Conservation (phyloP, 1,284 basidiomycete genomes). For the Cutaneotrichosporon cyanovorans region DNA sequence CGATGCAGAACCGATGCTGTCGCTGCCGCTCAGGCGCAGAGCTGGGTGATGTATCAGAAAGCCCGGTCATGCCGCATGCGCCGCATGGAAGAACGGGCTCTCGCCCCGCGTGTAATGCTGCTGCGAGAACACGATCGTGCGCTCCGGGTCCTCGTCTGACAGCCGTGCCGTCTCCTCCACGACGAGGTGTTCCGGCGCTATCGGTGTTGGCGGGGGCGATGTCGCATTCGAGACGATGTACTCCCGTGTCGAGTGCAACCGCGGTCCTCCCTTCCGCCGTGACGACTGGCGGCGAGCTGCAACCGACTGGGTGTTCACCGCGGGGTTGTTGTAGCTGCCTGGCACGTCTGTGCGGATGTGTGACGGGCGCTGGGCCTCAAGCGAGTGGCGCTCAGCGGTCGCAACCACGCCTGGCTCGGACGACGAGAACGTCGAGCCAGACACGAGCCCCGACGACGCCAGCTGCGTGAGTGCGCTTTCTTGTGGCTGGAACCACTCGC, state of each 20-base stretch:
- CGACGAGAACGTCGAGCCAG: neutral
- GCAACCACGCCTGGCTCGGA: slow-evolving; percentile 32
- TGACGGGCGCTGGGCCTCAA: slow-evolving; percentile 32
- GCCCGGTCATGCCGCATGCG: too few species aligned
- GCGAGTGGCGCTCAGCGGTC: slow-evolving; percentile 34
- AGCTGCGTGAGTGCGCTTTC: neutral
- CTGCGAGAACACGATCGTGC: too few species aligned
- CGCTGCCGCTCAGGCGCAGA: too few species aligned
- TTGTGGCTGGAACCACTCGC: slow-evolving; percentile 2
- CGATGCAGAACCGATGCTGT: too few species aligned
- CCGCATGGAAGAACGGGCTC: too few species aligned
- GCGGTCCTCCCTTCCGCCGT: slow-evolving; percentile 4
- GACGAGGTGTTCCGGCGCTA: neutral
- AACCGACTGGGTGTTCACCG: neutral
- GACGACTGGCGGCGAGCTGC: slow-evolving; percentile 2
- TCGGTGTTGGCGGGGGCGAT: neutral
- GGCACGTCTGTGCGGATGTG: slow-evolving; percentile 14
- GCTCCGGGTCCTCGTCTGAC: too few species aligned
- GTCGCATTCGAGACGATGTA: slow-evolving; percentile 1
- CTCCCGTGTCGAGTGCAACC: slow-evolving; percentile 10
- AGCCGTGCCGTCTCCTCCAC: too few species aligned
- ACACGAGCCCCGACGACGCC: neutral
- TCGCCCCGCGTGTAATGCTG: too few species aligned
- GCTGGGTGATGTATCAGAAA: too few species aligned
- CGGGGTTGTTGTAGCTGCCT: slow-evolving; percentile 8